Evolutionary conservation across 331 rosid species (phyloP), one percentile per base, ranked within the genome.

Genomic region (Quercus phellos): DNA sequence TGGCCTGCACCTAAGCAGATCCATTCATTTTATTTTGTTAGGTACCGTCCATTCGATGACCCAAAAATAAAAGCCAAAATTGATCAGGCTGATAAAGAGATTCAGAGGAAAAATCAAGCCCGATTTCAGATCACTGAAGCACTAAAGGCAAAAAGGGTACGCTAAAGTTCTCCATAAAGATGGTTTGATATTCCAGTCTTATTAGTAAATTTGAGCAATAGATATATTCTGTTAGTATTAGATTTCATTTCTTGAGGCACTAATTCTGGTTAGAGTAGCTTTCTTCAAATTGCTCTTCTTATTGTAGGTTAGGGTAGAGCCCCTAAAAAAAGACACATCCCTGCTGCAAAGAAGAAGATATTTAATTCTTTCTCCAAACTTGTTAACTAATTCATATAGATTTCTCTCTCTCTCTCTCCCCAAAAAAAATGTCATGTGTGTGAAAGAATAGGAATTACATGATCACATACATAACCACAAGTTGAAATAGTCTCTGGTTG

Each of bases 1-100:
- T 95, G 99, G 98, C 99, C 99, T 84, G 94, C 94, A 3, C 92
- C 96, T 27, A 87, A 86, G 97, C 97, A 94, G 88, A 81, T 88
- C 72, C 89, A 88, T 90, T 77, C 77, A 4, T 93, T 93, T 61
- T 95, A 88, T 51, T 89, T 95, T 74, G 76, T 90, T 58, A 90
- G 90, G 90, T 78, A 63, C 81, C 84, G 97, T 14, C 80, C 88
- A 8, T 87, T 72, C 19, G 99, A 93, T 14, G 99, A 93, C 79
- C 99, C 98, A 1, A 83, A 76, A 78, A 81, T 93, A 63, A 93
- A 91, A 78, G 79, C 89, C 35, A 91, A 88, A 78, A 26, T 91
- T 51, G 94, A 91, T 74, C 82, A 46, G 82, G 93, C 90, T 60
- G 88, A 88, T 77, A 83, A 68, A 67, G 99, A 95, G 73, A 74